These are phyloP conservation scores for Trichoderma endophyticum DNA, from an alignment of 2,329 filamentous ascomycete genomes.

Conservation along the genomic window DNA sequence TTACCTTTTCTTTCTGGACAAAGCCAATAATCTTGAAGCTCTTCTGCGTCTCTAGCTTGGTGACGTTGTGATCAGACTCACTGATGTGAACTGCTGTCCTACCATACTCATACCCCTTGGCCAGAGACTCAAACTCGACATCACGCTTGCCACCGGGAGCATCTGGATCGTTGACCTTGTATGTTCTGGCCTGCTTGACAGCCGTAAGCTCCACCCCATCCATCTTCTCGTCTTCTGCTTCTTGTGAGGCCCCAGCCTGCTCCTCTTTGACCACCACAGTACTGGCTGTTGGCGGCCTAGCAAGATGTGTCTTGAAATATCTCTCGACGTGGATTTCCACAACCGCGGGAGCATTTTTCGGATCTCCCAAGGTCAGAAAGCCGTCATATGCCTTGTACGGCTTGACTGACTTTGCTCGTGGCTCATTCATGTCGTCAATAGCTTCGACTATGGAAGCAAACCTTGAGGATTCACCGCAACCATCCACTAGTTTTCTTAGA, in stretches of 20 bases:
- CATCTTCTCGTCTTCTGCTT: conserved; percentile 46
- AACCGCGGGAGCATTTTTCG: conserved; percentile 67
- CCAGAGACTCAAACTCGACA: conserved; percentile 75
- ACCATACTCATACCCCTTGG: conserved; percentile 93
- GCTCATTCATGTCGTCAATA: conserved; percentile 73
- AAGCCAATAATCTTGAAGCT: conserved; percentile 85
- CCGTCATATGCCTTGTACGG: conserved; percentile 80
- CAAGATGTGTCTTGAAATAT: conserved; percentile 81
- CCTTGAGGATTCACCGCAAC: conserved; percentile 59
- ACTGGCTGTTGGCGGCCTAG: conserved; percentile 70
- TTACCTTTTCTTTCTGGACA: conserved; percentile 66
- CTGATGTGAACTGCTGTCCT: conserved; percentile 87
- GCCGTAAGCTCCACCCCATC: conserved; percentile 58
- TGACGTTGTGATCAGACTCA: conserved; percentile 81
- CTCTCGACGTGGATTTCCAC: conserved; percentile 83
- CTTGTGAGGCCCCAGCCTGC: conserved; percentile 48
- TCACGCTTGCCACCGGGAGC: conserved; percentile 77
- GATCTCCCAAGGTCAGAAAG: conserved; percentile 73
- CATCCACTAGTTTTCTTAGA: conserved; percentile 62
- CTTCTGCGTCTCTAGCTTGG: conserved; percentile 75
- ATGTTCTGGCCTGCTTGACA: conserved; percentile 75
- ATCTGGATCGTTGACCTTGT: conserved; percentile 73
- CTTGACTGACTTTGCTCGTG: conserved; percentile 70
- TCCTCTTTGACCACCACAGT: conserved; percentile 64
- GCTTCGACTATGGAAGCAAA: conserved; percentile 87